Base-by-base conservation (phyloP, 2,329 filamentous ascomycete species). In the Colletotrichum paranaense region DNA sequence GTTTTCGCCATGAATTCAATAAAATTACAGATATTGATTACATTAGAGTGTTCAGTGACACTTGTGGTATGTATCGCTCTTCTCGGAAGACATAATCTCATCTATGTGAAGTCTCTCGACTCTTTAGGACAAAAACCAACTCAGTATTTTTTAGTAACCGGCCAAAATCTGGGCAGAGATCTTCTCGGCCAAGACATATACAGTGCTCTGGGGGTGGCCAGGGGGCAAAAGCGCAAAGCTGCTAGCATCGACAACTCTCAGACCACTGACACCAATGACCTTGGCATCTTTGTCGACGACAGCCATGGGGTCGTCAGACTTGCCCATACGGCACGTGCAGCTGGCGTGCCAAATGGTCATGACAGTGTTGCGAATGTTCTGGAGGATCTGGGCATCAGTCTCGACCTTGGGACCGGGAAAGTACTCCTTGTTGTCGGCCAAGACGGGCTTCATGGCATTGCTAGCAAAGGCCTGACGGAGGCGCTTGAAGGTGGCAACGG, bases 261-360 rank as follows among this genome's bases (percentile, higher is more conserved):
- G 67, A 0, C 78, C 77, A 2, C 76, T 65, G 4, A 82, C 78
- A 8, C 81, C 80, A 35, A 77, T 74, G 8, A 82, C 81, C 53
- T 76, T 76, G 2, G 79, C 79, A 32, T 78, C 73, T 26, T 73
- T 75, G 58, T 82, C 81, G 19, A 82, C 77, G n/a, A 81, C 80
- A 19, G 81, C 78, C 46, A 75, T 71, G n/a, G 75, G 73, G 66
- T 82, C 81, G 14, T 75, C 75, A 1, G 56, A 57, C 63, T 76
- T 78, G 3, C 90, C 89, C 76, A 91, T 91, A 0, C 87, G 83
- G 67, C 85, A 88, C 0, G 88, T 89, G 67, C 87, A 87, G 0
- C 84, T 86, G 1, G 87, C 86, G 78, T 92, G 89, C 66, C 66
- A 73, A 74, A 91, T 89, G 0, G 88, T 88, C 81, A 86, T 88